Evolutionary conservation across 176 grass and related monocot genomes (phyloP).

Genomic region (Avena sativa): DNA sequence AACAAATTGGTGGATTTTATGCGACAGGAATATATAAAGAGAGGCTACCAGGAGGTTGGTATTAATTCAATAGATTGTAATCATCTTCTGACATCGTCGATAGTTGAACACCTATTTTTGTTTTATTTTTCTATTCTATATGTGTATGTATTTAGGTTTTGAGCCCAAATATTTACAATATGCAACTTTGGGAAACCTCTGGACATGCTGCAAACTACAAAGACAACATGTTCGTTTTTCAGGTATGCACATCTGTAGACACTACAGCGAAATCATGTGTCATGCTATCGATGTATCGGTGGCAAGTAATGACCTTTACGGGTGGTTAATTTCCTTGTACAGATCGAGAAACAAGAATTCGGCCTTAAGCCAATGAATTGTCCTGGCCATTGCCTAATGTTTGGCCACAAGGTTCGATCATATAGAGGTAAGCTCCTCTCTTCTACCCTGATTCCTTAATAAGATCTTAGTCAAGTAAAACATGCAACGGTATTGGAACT

Average conservation of each 20-base stretch:
- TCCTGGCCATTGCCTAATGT: slow-evolving; percentile 99
- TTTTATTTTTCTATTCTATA: slow-evolving; percentile 33
- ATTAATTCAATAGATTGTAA: slow-evolving; percentile 35
- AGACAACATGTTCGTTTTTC: slow-evolving; percentile 99
- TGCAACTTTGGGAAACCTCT: slow-evolving; percentile 99
- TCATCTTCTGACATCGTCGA: neutral
- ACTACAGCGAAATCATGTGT: neutral
- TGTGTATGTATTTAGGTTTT: slow-evolving; percentile 57
- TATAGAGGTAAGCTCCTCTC: slow-evolving; percentile 81
- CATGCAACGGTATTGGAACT: neutral
- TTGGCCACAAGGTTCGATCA: slow-evolving; percentile 87
- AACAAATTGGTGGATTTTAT: slow-evolving; percentile 97
- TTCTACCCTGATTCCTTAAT: slow-evolving; percentile 31
- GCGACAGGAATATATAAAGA: slow-evolving; percentile 73
- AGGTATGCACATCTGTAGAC: slow-evolving; percentile 57
- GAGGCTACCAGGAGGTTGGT: slow-evolving; percentile 92
- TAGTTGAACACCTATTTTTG: neutral
- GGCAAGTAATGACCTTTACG: neutral
- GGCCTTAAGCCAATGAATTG: slow-evolving; percentile 99
- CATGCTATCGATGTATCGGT: neutral
- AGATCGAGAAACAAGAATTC: slow-evolving; percentile 99
- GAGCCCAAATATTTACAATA: slow-evolving; percentile 98
- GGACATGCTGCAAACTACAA: slow-evolving; percentile 98
- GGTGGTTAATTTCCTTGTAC: slow-evolving; percentile 27
- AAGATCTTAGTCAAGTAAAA: slow-evolving; percentile 7